Conservation (phyloP, 257 asterid genomes). For the Lycium ferocissimum region DNA sequence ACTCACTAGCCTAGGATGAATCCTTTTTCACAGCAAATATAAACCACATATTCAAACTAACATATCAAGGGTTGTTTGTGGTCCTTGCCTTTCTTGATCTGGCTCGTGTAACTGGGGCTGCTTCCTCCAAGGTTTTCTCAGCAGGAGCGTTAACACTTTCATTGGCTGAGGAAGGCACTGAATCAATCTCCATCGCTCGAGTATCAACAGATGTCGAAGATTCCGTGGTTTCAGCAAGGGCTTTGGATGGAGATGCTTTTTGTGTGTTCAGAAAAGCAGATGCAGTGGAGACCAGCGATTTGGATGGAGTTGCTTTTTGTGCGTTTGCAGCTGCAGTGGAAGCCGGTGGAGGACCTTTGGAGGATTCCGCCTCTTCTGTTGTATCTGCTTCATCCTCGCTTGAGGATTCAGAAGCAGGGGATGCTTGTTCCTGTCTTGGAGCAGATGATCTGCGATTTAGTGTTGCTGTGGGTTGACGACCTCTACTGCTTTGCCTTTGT, state of each 20-base stretch:
- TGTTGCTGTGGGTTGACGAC: slow-evolving; percentile 47
- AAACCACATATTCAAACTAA: slow-evolving; percentile 7
- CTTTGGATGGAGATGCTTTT: slow-evolving; percentile 50
- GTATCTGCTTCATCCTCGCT: slow-evolving; percentile 54
- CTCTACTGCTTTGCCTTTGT: slow-evolving; percentile 47
- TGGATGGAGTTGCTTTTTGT: slow-evolving; percentile 54
- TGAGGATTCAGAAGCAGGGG: slow-evolving; percentile 49
- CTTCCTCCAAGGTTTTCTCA: slow-evolving; percentile 23
- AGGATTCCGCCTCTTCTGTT: slow-evolving; percentile 49
- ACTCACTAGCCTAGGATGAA: neutral
- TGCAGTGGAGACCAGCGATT: slow-evolving; percentile 38
- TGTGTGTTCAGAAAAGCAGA: slow-evolving; percentile 52
- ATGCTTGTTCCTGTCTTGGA: slow-evolving; percentile 50
- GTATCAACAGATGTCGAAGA: slow-evolving; percentile 33
- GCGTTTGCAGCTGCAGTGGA: slow-evolving; percentile 47
- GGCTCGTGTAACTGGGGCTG: slow-evolving; percentile 27
- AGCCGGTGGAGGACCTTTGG: slow-evolving; percentile 48
- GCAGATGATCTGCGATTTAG: slow-evolving; percentile 44
- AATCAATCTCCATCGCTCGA: slow-evolving; percentile 27
- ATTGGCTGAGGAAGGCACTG: slow-evolving; percentile 7
- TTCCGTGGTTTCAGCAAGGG: slow-evolving; percentile 43
- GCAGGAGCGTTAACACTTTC: slow-evolving; percentile 17
- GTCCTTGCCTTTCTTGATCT: slow-evolving; percentile 30
- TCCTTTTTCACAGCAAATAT: neutral
- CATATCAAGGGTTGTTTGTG: slow-evolving; percentile 16